These are phyloP conservation scores for Neocucurbitaria cava DNA, from an alignment of 2,329 filamentous ascomycete species.

Conservation along the genomic window DNA sequence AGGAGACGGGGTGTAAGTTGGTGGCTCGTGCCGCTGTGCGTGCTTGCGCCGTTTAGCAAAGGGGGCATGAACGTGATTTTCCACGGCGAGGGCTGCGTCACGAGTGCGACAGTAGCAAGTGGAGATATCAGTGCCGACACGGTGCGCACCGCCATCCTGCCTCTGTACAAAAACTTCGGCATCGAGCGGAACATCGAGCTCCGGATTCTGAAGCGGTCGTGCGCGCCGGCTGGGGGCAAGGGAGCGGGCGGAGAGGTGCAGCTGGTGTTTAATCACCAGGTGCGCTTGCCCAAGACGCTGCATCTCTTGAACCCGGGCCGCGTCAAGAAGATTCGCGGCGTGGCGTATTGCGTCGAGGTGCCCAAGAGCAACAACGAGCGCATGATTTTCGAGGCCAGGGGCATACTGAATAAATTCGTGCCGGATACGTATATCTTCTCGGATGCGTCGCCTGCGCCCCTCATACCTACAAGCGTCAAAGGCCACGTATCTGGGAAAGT, in stretches of 20 bases:
- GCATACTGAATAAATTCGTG: conserved; percentile 81
- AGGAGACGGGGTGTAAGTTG: conserved; percentile 84
- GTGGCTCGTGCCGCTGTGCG: conserved; percentile 86
- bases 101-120: conserved; percentile 77
- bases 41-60: conserved; percentile 93
- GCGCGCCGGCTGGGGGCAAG: conserved; percentile 71
- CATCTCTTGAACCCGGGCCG: conserved; percentile 84
- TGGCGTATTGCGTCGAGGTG: conserved; percentile 92
- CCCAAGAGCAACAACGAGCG: conserved; percentile 91
- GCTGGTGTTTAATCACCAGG: conserved; percentile 89
- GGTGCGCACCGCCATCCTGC: conserved; percentile 90
- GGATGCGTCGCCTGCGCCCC: conserved; percentile 66
- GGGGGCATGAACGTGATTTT: conserved; percentile 89
- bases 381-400: conserved; percentile 90
- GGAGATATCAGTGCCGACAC: conserved; percentile 93
- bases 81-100: conserved; percentile 90
- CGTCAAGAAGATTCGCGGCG: conserved; percentile 87
- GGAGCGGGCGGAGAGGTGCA: conserved; percentile 94
- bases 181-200: conserved; percentile 88
- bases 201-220: conserved; percentile 76
- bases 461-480: conserved; percentile 74
- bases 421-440: conserved; percentile 90
- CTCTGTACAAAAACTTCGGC: conserved; percentile 88
- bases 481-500: conserved; percentile 59
- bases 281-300: conserved; percentile 90